These are phyloP conservation scores for Umbelopsis sp. DNA, from an alignment of 192 early-diverging fungal genomes.

Conservation along the genomic window DNA sequence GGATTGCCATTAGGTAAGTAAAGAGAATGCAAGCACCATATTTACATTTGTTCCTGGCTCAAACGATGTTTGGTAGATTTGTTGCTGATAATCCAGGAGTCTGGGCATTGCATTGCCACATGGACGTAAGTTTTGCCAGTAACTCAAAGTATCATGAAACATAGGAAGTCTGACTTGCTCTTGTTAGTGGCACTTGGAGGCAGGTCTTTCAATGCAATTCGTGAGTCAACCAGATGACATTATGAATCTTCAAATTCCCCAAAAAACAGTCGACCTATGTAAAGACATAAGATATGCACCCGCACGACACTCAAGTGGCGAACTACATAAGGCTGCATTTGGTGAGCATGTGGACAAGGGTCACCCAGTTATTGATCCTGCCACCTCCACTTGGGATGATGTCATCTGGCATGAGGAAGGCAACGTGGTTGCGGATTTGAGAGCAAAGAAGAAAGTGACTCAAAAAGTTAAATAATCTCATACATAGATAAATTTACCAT, in stretches of 20 bases:
- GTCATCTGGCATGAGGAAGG: not conserved
- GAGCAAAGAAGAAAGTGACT: not conserved
- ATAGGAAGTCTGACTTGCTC: not conserved
- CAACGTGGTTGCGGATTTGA: slow-evolving; percentile 6
- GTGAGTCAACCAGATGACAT: not conserved
- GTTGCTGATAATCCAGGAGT: slow-evolving; percentile 76
- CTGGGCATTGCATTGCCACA: slow-evolving; percentile 86
- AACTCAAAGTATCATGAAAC: not conserved
- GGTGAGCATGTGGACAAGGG: not conserved
- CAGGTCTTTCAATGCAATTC: slow-evolving; percentile 10
- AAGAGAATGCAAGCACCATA: too few species aligned
- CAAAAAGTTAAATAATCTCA: not conserved
- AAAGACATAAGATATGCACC: not conserved
- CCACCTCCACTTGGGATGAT: not conserved
- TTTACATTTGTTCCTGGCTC: too few species aligned
- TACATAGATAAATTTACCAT: not conserved
- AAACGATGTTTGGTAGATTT: slow-evolving; percentile 46
- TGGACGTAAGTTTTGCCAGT: slow-evolving; percentile 34
- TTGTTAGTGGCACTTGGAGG: slow-evolving; percentile 5
- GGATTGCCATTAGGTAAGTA: slow-evolving; percentile 39
- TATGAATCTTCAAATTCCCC: not conserved
- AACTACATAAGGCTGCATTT: not conserved
- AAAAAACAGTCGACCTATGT: not conserved
- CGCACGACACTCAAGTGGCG: not conserved
- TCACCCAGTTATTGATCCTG: not conserved